Evolutionary conservation across 495 filamentous ascomycete genomes (phyloP).

Genomic region (Filosporella fistucella): DNA sequence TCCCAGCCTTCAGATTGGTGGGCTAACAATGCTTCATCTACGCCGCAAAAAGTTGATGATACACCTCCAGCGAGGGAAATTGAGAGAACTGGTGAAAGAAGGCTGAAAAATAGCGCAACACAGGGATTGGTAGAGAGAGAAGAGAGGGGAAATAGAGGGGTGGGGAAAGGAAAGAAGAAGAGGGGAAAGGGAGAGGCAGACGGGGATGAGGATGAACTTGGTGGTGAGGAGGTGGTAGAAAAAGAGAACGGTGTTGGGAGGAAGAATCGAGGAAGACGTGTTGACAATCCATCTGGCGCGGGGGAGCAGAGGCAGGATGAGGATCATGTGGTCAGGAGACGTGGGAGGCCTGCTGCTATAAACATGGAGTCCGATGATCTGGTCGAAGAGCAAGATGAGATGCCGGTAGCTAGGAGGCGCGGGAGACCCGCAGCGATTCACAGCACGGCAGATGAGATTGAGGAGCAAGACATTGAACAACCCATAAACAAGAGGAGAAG

Average conservation of each 20-base stretch:
- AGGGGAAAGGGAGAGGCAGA: neutral
- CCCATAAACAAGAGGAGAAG: neutral
- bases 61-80: neutral
- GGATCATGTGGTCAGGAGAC: neutral
- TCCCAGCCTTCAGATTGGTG: slow-evolving; percentile 23
- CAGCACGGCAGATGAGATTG: neutral
- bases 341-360: neutral
- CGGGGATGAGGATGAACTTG: neutral
- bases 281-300: neutral
- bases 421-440: neutral
- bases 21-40: slow-evolving; percentile 5
- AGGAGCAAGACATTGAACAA: neutral
- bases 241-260: too few species aligned
- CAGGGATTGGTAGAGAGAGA: slow-evolving; percentile 5
- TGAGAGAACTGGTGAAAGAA: neutral
- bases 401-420: neutral
- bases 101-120: slow-evolving; percentile 1
- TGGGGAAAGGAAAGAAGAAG: neutral
- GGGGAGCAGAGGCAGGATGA: neutral
- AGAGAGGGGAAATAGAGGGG: neutral
- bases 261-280: neutral
- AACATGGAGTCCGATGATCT: neutral
- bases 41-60: slow-evolving; percentile 3
- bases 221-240: too few species aligned
- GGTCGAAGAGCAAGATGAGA: too few species aligned